Evolutionary conservation across 2,329 filamentous ascomycete genomes (phyloP), one percentile per base, ranked within the genome.

Genomic region (Fusarium goolgardi): DNA sequence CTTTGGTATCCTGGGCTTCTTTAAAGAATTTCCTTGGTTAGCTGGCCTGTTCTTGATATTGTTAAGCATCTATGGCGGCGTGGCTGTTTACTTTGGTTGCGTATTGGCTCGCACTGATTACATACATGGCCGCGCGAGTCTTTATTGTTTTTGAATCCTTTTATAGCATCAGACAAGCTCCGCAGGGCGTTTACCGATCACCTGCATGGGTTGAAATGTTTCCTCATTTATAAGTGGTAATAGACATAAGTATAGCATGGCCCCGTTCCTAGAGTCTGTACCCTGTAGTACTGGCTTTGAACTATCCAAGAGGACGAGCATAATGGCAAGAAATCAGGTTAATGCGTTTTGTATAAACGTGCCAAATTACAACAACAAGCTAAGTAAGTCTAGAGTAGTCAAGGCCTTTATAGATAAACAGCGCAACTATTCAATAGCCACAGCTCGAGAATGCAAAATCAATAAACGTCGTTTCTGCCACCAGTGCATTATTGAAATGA

Each of bases 321-420:
- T 25, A 15, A 6, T 18, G 9, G 10, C 9, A 11, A n/a, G 21
- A 43, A 12, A 18, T 35, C 34, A n/a, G 8, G 9, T 34, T 11
- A 53, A 43, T 43, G 10, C 39, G 32, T 29, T 8, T 44, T 43
- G 35, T 43, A 63, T 55, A 57, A 55, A 56, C 12, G 35, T 55
- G 31, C 39, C 50, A 57, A 57, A 70, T 71, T 68, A 71, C 68
- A 70, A 71, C 68, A 70, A 72, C 51, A 53, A 63, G 32, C 58
- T 66, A 72, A 55, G 52, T 61, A 72, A 47, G 52, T 61, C 44
- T 71, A 62, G 54, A 55, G 29, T 50, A 58, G 41, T 25, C 49
- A 64, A 27, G 20, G 29, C 37, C 45, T 49, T 60, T 29, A 50
- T 44, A 53, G 59, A 34, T 50, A 53, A 61, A 41, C 46, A 51